phyloP scores from a whole-genome alignment of 805 yeast genomes.

The Kodamaea fukazawae region DNA sequence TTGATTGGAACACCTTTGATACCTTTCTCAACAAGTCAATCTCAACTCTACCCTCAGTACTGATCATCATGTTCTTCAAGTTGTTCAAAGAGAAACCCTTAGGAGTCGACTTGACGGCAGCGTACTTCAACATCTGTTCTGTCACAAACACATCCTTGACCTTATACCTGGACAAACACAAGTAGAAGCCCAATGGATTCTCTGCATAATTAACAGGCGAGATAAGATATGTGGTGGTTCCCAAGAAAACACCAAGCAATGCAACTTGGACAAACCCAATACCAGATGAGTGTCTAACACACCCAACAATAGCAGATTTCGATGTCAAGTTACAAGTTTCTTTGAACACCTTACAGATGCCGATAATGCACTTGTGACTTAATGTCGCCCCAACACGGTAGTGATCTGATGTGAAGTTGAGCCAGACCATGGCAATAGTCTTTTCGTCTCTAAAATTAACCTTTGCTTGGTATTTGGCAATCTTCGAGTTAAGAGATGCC shows the following conservation, averaged over 20 bases:
- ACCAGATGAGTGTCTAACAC: constrained; percentile 82
- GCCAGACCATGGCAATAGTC: constrained; percentile 59
- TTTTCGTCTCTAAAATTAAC: constrained; percentile 38
- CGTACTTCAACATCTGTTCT: constrained; percentile 75
- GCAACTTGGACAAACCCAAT: constrained; percentile 87
- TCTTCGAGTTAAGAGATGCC: constrained; percentile 42
- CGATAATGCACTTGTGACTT: constrained; percentile 63
- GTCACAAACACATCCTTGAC: constrained; percentile 86
- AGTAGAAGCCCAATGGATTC: constrained; percentile 68
- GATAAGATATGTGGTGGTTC: constrained; percentile 78
- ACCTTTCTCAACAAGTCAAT: constrained; percentile 55
- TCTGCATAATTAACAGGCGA: constrained; percentile 75
- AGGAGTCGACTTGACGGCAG: constrained; percentile 58
- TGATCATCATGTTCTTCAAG: constrained; percentile 79
- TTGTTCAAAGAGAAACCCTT: constrained; percentile 59
- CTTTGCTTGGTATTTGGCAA: constrained; percentile 42
- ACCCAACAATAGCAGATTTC: constrained; percentile 71
- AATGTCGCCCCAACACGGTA: constrained; percentile 55
- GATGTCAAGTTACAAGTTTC: constrained; percentile 86
- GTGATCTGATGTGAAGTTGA: constrained; percentile 71
- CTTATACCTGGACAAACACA: constrained; percentile 68
- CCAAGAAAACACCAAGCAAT: constrained; percentile 79
- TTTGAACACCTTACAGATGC: constrained; percentile 82
- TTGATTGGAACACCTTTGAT: constrained; percentile 58
- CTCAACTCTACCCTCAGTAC: constrained; percentile 74